Base-by-base conservation (phyloP, 1,139 yeast genomes). In the Blastobotrys persicus region DNA sequence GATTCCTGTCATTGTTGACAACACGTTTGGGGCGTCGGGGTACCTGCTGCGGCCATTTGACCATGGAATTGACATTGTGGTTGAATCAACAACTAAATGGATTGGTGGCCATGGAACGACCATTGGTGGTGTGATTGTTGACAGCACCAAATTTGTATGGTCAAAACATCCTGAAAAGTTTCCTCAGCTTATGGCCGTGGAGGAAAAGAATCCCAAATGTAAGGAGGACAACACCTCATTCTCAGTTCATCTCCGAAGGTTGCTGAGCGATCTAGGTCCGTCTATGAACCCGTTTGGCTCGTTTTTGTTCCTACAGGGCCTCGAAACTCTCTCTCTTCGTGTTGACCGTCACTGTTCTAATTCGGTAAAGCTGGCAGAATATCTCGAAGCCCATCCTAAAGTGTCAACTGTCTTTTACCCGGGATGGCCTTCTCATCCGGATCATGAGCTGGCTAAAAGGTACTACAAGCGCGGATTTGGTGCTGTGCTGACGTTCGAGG, bases 21-120 rank as follows among this genome's bases (percentile, higher is more conserved):
- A 91, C 80, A 91, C 98, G 31, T 91, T 91, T 63, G 98, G 96
- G 65, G 97, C 97, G 42, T 97, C 96, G 69, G 98, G 98, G 45
- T 89, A 72, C 75, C 78, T 87, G 62, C 78, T 88, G 55, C 82
- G 79, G 61, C 98, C 98, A 56, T 70, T 91, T 59, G 85, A 85
- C 55, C 86, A 80, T 62, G 98, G 98, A 58, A 98, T 88, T 41
- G 95, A 88, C 66, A 85, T 88, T 55, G 78, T 81, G 31, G 76
- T 78, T 20, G 96, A 91, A 71, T 88, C 97, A 50, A 96, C 96
- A 48, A 91, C 98, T 50, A 91, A 91, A 71, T 92, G 97, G 96
- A 89, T 91, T 60, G 96, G 96, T 58, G 98, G 97, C 54, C 98
- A 91, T 67, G 98, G 98, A 65, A 88, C 89, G 53, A 87, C 97